Evolutionary conservation across 768 basidiomycete genomes (phyloP).

Genomic region (Austroboletus eburneus): DNA sequence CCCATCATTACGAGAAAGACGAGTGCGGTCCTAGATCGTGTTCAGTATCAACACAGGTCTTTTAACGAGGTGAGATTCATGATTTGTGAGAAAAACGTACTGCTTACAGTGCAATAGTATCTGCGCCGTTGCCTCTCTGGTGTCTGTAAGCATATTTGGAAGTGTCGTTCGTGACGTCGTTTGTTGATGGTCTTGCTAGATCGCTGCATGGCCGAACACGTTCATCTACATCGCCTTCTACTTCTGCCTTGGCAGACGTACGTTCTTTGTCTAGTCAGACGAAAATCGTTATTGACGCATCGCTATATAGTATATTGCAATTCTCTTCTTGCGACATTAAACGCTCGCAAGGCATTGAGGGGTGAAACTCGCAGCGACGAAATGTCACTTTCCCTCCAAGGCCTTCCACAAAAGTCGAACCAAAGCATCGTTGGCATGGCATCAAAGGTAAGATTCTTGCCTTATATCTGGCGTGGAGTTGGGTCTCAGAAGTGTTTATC

Average conservation of each 20-base stretch:
- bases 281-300: neutral
- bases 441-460: slow-evolving; percentile 8
- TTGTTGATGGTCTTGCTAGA: slow-evolving; percentile 32
- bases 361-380: slow-evolving; percentile 21
- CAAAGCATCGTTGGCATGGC: slow-evolving; percentile 8
- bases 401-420: slow-evolving; percentile 22
- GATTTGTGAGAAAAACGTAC: neutral
- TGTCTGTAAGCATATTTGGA: slow-evolving; percentile 38
- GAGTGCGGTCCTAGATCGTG: slow-evolving; percentile 34
- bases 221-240: slow-evolving; percentile 64
- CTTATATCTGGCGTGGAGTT: too few species aligned
- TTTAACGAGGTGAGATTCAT: slow-evolving; percentile 21
- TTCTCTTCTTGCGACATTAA: slow-evolving; percentile 57
- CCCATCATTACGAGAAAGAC: neutral
- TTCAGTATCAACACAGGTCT: slow-evolving; percentile 47
- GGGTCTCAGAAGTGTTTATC: neutral
- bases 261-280: slow-evolving; percentile 22
- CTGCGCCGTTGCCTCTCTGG: slow-evolving; percentile 54
- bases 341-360: slow-evolving; percentile 51
- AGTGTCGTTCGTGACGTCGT: neutral
- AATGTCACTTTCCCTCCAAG: slow-evolving; percentile 31
- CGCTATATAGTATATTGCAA: slow-evolving; percentile 50
- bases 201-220: slow-evolving; percentile 45
- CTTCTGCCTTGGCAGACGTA: slow-evolving; percentile 59
- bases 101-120: slow-evolving; percentile 28